These are phyloP conservation scores for Picea glauca DNA, from an alignment of 75 land plant genomes.

Conservation along the genomic window DNA sequence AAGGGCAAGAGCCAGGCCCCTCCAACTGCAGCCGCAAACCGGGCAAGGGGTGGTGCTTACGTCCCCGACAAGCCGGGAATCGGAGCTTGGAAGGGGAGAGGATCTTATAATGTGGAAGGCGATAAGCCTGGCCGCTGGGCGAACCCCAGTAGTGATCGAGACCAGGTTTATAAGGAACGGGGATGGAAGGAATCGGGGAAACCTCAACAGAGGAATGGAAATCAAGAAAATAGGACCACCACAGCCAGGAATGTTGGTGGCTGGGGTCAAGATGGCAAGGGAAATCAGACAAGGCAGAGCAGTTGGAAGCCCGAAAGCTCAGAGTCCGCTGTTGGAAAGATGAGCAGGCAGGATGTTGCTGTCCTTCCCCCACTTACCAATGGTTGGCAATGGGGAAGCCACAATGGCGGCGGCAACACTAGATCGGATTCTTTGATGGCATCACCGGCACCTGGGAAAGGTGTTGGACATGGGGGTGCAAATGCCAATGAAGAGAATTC, in stretches of 20 bases:
- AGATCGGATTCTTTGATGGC: too few species aligned
- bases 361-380: constrained; percentile 44
- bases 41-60: background rate
- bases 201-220: background rate
- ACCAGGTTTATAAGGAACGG: background rate
- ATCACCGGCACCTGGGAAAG: background rate
- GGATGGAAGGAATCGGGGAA: background rate
- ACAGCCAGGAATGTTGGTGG: too few species aligned
- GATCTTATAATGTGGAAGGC: background rate
- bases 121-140: too few species aligned
- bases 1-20: background rate
- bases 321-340: constrained; percentile 6
- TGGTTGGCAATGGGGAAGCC: constrained; percentile 45
- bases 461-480: background rate
- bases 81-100: background rate
- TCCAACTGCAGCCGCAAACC: background rate
- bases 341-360: constrained; percentile 8
- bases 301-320: constrained; percentile 13
- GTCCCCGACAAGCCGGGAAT: background rate
- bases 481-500: background rate
- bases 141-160: too few species aligned
- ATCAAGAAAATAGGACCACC: background rate
- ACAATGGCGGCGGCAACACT: background rate
- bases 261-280: background rate
- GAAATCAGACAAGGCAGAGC: constrained; percentile 24